Conservation (phyloP, 352 stramenopile species). For the Phytophthora pluvialis region DNA sequence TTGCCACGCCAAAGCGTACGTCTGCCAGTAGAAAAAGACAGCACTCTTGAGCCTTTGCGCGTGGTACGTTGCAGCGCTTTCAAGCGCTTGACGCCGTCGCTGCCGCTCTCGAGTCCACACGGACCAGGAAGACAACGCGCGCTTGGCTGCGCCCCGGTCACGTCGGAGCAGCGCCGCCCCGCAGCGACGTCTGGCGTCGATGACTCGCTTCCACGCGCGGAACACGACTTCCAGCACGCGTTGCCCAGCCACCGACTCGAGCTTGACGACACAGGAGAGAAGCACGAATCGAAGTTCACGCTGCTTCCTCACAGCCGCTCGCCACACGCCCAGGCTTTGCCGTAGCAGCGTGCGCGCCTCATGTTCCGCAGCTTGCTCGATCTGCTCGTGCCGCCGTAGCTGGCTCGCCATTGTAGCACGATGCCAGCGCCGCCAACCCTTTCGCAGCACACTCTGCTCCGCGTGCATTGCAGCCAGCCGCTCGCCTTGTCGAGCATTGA, state of each 20-base stretch:
- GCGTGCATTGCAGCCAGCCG: conserved; percentile 17
- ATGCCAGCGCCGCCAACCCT: conserved; percentile 20
- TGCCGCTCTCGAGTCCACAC: conserved; percentile 2
- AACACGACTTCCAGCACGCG: conserved; percentile 34
- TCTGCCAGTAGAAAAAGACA: conserved; percentile 79
- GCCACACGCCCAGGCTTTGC: conserved; percentile 26
- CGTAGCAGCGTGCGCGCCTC: conserved; percentile 2
- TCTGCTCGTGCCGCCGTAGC: conserved; percentile 9
- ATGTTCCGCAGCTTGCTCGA: conserved; percentile 18
- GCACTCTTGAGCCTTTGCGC: conserved; percentile 37
- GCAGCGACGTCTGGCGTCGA: conserved; percentile 14
- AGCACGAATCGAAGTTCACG: conserved; percentile 51
- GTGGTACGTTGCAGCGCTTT: conserved; percentile 37
- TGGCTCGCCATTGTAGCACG: conserved; percentile 1
- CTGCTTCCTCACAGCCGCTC: conserved; percentile 20
- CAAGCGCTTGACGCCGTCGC: conserved; percentile 17
- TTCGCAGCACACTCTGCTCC: conserved; percentile 7
- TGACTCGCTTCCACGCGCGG: conserved; percentile 22
- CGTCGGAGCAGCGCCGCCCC: conserved; percentile 6
- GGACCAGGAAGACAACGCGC: conserved; percentile 20
- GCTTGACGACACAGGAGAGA: conserved; percentile 61
- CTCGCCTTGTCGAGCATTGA: conserved; percentile 9
- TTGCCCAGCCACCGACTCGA: conserved; percentile 29
- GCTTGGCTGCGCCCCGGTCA: conserved; percentile 8
- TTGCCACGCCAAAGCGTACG: conserved; percentile 77